These are phyloP conservation scores for Starmerella bacillaris DNA, from an alignment of 805 yeast species.

Conservation along the genomic window DNA sequence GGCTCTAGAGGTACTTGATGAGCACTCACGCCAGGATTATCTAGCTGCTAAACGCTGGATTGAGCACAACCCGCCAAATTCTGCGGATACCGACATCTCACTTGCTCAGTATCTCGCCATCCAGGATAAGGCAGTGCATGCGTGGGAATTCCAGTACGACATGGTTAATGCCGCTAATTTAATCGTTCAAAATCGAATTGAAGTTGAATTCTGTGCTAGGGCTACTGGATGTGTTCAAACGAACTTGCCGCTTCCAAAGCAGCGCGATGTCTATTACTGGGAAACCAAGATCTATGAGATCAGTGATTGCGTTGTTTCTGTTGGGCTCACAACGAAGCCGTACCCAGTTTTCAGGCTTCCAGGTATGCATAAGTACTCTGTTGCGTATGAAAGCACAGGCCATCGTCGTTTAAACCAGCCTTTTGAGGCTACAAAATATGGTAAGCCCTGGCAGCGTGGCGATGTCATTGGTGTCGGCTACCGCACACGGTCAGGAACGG, in stretches of 20 bases:
- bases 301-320: constrained; percentile 36
- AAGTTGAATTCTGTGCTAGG: constrained; percentile 29
- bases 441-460: constrained; percentile 45
- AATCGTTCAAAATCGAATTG: constrained; percentile 44
- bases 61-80: constrained; percentile 27
- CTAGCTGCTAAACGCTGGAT: constrained; percentile 40
- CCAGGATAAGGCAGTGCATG: constrained; percentile 74
- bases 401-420: constrained; percentile 65
- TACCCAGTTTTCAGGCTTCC: constrained; percentile 89
- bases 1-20: constrained; percentile 45
- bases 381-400: constrained; percentile 79
- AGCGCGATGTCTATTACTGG: constrained; percentile 73
- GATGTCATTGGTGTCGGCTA: constrained; percentile 91
- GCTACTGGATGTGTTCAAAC: constrained; percentile 55
- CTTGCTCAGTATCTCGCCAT: constrained; percentile 47
- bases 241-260: constrained; percentile 67
- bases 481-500: constrained; percentile 60
- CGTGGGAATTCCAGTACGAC: constrained; percentile 61
- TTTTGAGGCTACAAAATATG: constrained; percentile 29
- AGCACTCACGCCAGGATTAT: constrained; percentile 36
- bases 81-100: constrained; percentile 27
- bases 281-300: constrained; percentile 69
- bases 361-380: constrained; percentile 70
- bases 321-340: constrained; percentile 74
- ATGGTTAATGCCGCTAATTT: constrained; percentile 36